phyloP scores from a whole-genome alignment of 116 monocot genomes.

The Papilionanthe hybrid region DNA sequence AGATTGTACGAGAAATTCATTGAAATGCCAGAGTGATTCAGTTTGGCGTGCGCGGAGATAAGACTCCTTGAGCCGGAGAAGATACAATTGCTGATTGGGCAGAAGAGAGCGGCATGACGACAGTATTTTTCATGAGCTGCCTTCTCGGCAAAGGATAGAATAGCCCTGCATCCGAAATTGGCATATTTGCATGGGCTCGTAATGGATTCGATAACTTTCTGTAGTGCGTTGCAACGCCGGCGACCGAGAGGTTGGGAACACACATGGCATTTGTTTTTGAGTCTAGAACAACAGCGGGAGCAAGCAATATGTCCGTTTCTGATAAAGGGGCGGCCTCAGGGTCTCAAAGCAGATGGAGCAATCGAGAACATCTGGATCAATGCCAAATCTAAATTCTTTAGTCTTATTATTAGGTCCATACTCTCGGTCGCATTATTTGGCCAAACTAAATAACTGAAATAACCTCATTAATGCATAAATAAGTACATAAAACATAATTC shows the following conservation, averaged over 20 bases:
- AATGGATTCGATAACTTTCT: constrained; percentile 67
- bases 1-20: constrained; percentile 18
- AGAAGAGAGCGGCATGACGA: constrained; percentile 38
- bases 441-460: no score
- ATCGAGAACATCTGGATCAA: constrained; percentile 59
- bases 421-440: no score
- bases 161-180: constrained; percentile 40
- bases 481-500: no score
- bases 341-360: constrained; percentile 66
- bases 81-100: constrained; percentile 40
- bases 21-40: constrained; percentile 9
- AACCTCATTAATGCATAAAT: no score
- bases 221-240: constrained; percentile 52
- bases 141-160: constrained; percentile 22
- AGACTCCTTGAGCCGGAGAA: constrained; percentile 28
- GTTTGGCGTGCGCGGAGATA: constrained; percentile 31
- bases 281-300: constrained; percentile 45
- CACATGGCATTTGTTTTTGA: constrained; percentile 51
- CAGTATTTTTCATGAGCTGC: constrained; percentile 44
- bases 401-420: not conserved
- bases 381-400: constrained; percentile 6
- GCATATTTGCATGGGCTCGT: constrained; percentile 39
- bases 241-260: constrained; percentile 28
- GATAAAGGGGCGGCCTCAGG: constrained; percentile 45
- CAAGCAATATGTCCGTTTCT: constrained; percentile 77